phyloP scores from a whole-genome alignment of 2,329 filamentous ascomycete species.

The Coniochaeta sp. region DNA sequence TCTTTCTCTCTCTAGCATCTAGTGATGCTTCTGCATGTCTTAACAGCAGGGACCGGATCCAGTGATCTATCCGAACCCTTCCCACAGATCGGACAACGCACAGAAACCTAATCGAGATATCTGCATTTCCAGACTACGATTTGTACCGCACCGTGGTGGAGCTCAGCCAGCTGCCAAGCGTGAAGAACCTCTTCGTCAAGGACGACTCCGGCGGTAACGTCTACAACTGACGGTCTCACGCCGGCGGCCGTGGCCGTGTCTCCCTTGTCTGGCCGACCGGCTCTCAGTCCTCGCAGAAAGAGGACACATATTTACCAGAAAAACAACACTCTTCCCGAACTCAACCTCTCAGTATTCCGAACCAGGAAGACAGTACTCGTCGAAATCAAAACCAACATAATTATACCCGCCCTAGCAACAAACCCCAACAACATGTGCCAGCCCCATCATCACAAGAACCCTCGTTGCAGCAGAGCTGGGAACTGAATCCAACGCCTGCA shows the following conservation, averaged over 20 bases:
- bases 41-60: neutral
- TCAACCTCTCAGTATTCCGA: neutral
- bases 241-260: constrained; percentile 22
- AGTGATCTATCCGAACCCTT: neutral
- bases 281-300: constrained; percentile 10
- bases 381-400: neutral
- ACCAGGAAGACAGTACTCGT: neutral
- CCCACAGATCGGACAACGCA: neutral
- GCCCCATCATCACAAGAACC: neutral
- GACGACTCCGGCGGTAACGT: constrained; percentile 28
- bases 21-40: no score
- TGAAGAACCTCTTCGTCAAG: constrained; percentile 61
- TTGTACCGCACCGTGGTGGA: constrained; percentile 77
- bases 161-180: constrained; percentile 64
- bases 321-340: constrained; percentile 8
- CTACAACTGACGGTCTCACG: constrained; percentile 20
- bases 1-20: neutral
- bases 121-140: constrained; percentile 56
- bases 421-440: neutral
- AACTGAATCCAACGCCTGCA: constrained; percentile 12
- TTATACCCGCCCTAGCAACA: constrained; percentile 2
- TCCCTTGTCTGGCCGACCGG: constrained; percentile 31
- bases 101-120: constrained; percentile 1
- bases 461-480: neutral
- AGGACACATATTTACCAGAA: neutral